Base-by-base conservation (phyloP, 192 early-diverging fungal species). In the Podila verticillata region DNA sequence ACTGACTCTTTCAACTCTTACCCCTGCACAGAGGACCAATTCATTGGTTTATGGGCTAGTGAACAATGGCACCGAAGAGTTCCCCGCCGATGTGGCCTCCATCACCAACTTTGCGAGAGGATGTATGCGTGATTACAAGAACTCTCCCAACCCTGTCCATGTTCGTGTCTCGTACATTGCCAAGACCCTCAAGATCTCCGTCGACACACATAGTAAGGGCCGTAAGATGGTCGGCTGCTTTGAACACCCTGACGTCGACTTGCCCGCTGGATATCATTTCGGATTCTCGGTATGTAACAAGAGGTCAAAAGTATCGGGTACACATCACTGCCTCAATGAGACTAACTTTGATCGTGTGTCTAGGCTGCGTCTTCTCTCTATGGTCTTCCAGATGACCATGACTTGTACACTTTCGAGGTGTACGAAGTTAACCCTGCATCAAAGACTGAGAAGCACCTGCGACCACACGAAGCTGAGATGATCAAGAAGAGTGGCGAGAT, bases 201-300 rank as follows among this genome's bases (percentile, higher is more conserved):
- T 86, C n/a, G 94, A 94, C 72, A 57, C 89, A 20, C 47, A 80
- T 28, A 81, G 85, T 66, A 82, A 82, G 39, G 92, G 92, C 22
- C 57, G 70, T 15, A 65, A 82, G 36, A 90, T 90, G 79, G 58
- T 70, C 19, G 56, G 77, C 39, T 95, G 94, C 64, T 88, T 93
- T 61, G 78, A 86, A 63, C 48, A 70, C 20, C 66, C 82, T 29
- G 67, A 83, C 62, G 64, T 94, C 20, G 63, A 86, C 19, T 66
- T 95, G 31, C 94, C 94, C 5, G 75, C 87, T 44, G 90, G 89
- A 39, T 91, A 95, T 67, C 86, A 91, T 73, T 95, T 95, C 87
- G 94, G 93, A 34, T 32, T 93, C 7, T 86, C 87, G 31, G 90
- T 86, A 83, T 67, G 82, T 58, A 44, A 17, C 39, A 44, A 44